Base-by-base conservation (phyloP, 176 grass and related monocot species). In the Alopecurus myosuroides region DNA sequence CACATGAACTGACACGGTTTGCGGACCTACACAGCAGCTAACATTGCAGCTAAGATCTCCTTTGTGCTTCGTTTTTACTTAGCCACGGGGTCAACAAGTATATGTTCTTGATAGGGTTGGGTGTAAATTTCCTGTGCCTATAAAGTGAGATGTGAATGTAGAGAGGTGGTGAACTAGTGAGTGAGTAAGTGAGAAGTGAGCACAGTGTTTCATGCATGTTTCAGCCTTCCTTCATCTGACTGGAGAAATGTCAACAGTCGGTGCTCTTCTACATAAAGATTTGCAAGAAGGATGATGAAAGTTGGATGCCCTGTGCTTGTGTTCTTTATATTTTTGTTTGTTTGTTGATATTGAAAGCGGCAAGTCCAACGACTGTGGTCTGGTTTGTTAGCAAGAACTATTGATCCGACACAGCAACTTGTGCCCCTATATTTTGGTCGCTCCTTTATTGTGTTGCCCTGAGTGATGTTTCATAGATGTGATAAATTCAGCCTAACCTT, bases 121-220 rank as follows among this genome's bases (percentile, higher is more conserved):
- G 88, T 94, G 95, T 94, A 94, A 91, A 97, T 94, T 92, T 86
- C 53, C 26, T 92, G 88, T 89, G 91, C 85, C 76, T 90, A 85
- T 83, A 79, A 81, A 91, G 81, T 87, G 83, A 87, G 74, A 78
- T 53, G 87, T 89, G 88, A 90, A 91, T 70, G 76, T 91, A 93
- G 85, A 72, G 69, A 75, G 72, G 29, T 75, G 72, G 84, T 78
- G 86, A 53, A 61, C 37, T 75, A 87, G 70, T 84, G 72, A 85
- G 69, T 66, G 76, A 76, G 80, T 58, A 9, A 3, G 29, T 77
- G 80, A 70, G 79, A 71, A 81, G 70, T 86, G 61, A 84, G 79
- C 75, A 77, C 56, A 58, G 29, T 81, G 68, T 88, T 79, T 89
- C 63, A 71, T 81, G 83, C 60, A 76, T 82, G 84, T 83, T 87